Conservation (phyloP, 23 red algal genomes). For the Gracilaria gracilis region DNA sequence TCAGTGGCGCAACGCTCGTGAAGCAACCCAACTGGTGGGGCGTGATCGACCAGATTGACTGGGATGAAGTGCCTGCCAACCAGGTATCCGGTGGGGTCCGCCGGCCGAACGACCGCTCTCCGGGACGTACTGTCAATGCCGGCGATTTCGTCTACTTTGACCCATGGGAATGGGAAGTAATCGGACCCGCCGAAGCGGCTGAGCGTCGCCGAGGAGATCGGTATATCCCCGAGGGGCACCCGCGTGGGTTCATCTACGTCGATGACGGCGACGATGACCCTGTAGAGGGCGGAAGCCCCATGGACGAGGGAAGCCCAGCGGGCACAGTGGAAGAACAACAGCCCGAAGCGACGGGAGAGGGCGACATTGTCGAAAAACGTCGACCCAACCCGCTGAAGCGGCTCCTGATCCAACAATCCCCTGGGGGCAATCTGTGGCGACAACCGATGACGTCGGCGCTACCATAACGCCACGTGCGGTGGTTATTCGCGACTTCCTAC, state of each 20-base stretch:
- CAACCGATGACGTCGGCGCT: no score
- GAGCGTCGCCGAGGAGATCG: neutral
- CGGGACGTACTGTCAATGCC: neutral
- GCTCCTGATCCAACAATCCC: no score
- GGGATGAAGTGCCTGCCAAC: neutral
- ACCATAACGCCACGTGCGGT: no score
- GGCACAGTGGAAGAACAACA: no score
- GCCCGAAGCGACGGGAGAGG: no score
- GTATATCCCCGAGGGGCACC: neutral
- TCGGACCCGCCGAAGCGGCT: neutral
- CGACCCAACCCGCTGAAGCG: no score
- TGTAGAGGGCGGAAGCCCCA: no score
- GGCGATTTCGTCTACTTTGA: slow-evolving; percentile 6
- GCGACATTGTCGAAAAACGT: no score
- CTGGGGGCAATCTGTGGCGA: no score
- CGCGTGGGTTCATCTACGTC: neutral
- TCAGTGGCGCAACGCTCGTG: neutral
- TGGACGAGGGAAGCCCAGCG: no score
- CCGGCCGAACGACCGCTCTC: neutral
- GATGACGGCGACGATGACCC: neutral
- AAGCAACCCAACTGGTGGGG: neutral
- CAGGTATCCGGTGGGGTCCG: neutral
- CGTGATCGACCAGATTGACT: slow-evolving; percentile 5
- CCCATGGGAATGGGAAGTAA: neutral
- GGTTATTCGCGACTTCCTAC: no score